These are phyloP conservation scores for Metschnikowia kofuensis DNA, from an alignment of 805 yeast species.

Conservation along the genomic window DNA sequence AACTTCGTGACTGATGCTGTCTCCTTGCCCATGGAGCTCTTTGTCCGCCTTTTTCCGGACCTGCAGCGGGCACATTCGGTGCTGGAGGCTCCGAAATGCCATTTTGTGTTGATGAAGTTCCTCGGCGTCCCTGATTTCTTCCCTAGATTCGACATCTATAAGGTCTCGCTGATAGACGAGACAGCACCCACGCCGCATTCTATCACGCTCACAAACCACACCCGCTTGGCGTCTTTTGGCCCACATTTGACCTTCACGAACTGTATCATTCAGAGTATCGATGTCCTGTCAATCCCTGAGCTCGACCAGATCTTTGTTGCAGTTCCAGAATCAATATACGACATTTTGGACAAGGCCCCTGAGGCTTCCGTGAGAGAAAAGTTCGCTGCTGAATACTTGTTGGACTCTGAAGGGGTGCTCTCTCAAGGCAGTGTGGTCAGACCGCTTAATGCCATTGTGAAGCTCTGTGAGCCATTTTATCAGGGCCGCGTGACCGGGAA, in stretches of 20 bases:
- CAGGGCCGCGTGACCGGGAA: slow-evolving; percentile 54
- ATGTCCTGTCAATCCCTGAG: slow-evolving; percentile 29
- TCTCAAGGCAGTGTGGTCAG: slow-evolving; percentile 44
- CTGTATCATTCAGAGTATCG: slow-evolving; percentile 37
- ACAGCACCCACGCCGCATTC: slow-evolving; percentile 22
- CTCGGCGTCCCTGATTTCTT: slow-evolving; percentile 40
- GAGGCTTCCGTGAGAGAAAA: slow-evolving; percentile 32
- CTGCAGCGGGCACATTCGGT: slow-evolving; percentile 9
- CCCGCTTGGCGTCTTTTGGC: slow-evolving; percentile 31
- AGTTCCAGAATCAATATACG: slow-evolving; percentile 43
- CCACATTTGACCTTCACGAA: slow-evolving; percentile 41
- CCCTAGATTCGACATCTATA: slow-evolving; percentile 33
- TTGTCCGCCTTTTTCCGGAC: slow-evolving; percentile 30
- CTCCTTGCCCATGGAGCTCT: slow-evolving; percentile 34
- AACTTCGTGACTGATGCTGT: slow-evolving; percentile 25
- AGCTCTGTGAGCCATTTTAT: slow-evolving; percentile 68
- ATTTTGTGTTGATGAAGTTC: slow-evolving; percentile 34
- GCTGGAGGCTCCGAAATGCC: slow-evolving; percentile 1
- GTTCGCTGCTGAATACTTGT: slow-evolving; percentile 25
- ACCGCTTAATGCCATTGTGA: slow-evolving; percentile 47
- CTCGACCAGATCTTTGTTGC: slow-evolving; percentile 46
- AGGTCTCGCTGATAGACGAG: slow-evolving; percentile 30
- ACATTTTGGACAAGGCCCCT: slow-evolving; percentile 31
- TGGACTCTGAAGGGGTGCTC: slow-evolving; percentile 24
- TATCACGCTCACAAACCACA: slow-evolving; percentile 39